Conservation (phyloP, 495 filamentous ascomycete species). For the Lepraria neglecta region DNA sequence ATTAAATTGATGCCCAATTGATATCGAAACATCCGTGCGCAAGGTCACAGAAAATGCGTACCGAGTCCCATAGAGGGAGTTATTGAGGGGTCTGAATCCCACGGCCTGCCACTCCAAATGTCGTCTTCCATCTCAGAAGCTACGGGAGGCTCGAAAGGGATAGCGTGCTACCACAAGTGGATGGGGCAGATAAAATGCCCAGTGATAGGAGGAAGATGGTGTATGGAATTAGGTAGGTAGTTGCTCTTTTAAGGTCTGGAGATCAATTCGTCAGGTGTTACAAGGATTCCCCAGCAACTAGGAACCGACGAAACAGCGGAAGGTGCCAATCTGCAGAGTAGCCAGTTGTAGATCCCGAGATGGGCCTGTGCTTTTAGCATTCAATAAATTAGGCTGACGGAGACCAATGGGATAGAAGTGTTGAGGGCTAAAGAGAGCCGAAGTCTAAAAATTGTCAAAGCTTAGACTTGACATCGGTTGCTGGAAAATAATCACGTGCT, state of each 20-base stretch:
- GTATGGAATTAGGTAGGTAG: background rate
- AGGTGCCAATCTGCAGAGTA: background rate
- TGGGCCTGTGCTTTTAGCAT: constrained; percentile 1
- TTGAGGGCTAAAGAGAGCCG: background rate
- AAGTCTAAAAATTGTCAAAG: background rate
- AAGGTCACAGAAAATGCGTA: background rate
- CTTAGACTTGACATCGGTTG: background rate
- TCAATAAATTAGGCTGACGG: background rate
- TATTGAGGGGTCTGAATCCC: background rate
- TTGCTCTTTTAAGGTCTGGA: background rate
- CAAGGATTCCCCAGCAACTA: background rate
- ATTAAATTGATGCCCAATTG: background rate
- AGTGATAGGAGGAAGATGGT: background rate
- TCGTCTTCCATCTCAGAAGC: background rate
- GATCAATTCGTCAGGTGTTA: background rate
- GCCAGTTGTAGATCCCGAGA: background rate
- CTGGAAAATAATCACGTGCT: background rate
- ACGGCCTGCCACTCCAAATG: background rate
- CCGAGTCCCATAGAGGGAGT: background rate
- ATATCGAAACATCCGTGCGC: constrained; percentile 10
- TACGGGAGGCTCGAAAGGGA: background rate
- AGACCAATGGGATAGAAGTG: background rate
- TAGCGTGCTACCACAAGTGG: constrained; percentile 3
- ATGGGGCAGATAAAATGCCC: background rate
- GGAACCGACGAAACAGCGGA: too few species aligned